Percentiles rank a stretch among this genome's conserved stretches.
Evolutionary conservation across 129 eudicot genomes (phyloP).

Genomic region (Lactuca sativa): DNA sequence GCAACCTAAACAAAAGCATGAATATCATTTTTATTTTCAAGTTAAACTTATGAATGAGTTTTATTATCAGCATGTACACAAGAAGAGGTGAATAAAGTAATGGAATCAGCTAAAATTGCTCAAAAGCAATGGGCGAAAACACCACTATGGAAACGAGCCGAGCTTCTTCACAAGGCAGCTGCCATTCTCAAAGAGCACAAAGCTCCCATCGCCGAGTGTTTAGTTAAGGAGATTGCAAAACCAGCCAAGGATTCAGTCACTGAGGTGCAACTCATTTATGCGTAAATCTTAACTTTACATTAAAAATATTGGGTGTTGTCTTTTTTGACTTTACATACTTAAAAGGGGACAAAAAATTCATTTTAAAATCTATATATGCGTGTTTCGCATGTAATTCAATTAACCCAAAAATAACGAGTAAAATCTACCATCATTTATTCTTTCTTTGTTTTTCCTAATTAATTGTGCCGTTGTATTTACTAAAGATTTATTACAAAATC

Average conservation of each 20-base stretch:
- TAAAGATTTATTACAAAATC: background rate
- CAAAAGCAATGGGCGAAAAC: constrained; percentile 71
- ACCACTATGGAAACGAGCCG: constrained; percentile 62
- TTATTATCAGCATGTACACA: constrained; percentile 50
- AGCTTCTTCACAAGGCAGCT: constrained; percentile 64
- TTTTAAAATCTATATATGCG: background rate
- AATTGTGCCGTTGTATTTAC: background rate
- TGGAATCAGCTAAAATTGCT: constrained; percentile 50
- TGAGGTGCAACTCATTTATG: constrained; percentile 34
- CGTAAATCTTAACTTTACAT: background rate
- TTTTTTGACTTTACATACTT: too few species aligned
- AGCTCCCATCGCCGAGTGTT: constrained; percentile 58
- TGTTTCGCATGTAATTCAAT: too few species aligned
- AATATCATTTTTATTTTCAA: background rate
- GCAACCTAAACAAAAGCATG: too few species aligned
- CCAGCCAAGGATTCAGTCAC: constrained; percentile 67
- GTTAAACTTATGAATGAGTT: background rate
- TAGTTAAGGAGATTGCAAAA: constrained; percentile 57
- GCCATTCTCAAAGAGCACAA: constrained; percentile 58
- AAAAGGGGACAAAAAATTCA: background rate
- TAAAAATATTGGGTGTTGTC: background rate
- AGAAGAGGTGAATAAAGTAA: constrained; percentile 62
- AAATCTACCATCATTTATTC: background rate
- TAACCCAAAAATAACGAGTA: too few species aligned
- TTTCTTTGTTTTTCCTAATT: too few species aligned